These are phyloP conservation scores for Silene noctiflora DNA, from an alignment of 179 eudicot species.

Conservation along the genomic window DNA sequence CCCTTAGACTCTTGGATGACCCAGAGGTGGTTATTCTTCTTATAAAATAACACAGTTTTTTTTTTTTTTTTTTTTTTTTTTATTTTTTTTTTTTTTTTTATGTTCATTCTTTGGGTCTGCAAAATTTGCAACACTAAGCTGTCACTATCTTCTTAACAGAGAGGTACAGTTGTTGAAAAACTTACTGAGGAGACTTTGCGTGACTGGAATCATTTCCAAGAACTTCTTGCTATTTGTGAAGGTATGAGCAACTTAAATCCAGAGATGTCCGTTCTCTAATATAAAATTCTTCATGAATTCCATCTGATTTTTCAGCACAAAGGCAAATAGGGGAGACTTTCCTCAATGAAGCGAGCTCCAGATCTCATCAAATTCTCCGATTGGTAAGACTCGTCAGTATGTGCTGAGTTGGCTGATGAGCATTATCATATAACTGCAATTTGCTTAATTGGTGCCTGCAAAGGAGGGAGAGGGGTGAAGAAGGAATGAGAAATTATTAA, in stretches of 20 bases:
- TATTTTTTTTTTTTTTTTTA: background rate
- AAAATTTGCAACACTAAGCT: constrained; percentile 6
- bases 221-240: constrained; percentile 84
- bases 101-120: background rate
- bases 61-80: no score
- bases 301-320: constrained; percentile 61
- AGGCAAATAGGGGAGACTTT: constrained; percentile 90
- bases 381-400: constrained; percentile 47
- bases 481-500: background rate
- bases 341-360: constrained; percentile 81
- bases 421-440: background rate
- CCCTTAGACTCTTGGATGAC: constrained; percentile 86
- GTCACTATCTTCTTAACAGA: constrained; percentile 35
- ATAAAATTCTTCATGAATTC: background rate
- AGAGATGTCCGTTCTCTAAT: background rate
- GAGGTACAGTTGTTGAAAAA: constrained; percentile 95
- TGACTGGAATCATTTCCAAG: constrained; percentile 77
- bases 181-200: constrained; percentile 78
- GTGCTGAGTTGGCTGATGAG: background rate
- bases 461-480: background rate
- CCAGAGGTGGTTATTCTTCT: constrained; percentile 69
- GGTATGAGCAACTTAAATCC: constrained; percentile 42
- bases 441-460: background rate
- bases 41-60: no score
- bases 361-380: constrained; percentile 96